Evolutionary conservation across 2,329 filamentous ascomycete genomes (phyloP).

Genomic region (Colletotrichum sp.): DNA sequence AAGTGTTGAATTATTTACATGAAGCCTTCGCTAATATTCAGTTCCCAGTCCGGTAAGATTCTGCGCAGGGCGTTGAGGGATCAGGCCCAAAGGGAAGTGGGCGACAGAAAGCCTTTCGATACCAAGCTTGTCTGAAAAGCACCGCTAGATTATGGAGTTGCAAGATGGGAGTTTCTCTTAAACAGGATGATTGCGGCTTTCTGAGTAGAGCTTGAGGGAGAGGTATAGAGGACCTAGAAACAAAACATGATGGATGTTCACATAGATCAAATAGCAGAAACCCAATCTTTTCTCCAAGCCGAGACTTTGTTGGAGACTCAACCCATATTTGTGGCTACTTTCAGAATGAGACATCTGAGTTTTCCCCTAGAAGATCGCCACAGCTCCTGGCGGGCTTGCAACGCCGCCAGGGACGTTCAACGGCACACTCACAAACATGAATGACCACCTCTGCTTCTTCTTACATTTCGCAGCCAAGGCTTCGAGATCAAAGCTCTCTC

Average conservation of each 20-base stretch:
- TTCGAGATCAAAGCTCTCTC: constrained; percentile 41
- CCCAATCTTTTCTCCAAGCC: neutral
- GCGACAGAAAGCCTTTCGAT: neutral
- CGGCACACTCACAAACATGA: constrained; percentile 54
- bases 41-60: neutral
- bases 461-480: constrained; percentile 54
- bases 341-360: neutral
- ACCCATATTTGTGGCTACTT: neutral
- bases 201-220: neutral
- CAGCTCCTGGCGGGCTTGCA: constrained; percentile 48
- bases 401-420: constrained; percentile 53
- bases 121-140: neutral
- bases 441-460: constrained; percentile 50
- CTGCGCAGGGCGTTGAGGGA: neutral
- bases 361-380: constrained; percentile 42
- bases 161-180: accelerated
- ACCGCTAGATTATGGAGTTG: accelerated
- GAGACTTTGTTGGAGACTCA: neutral
- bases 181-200: neutral
- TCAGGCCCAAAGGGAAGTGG: neutral
- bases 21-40: neutral
- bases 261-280: neutral
- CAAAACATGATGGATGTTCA: neutral
- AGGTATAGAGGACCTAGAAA: neutral
- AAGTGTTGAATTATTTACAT: neutral